Percentiles rank a stretch among this genome's conserved stretches.
Evolutionary conservation across 1,139 yeast genomes (phyloP).

Genomic region (Pichia sp.): DNA sequence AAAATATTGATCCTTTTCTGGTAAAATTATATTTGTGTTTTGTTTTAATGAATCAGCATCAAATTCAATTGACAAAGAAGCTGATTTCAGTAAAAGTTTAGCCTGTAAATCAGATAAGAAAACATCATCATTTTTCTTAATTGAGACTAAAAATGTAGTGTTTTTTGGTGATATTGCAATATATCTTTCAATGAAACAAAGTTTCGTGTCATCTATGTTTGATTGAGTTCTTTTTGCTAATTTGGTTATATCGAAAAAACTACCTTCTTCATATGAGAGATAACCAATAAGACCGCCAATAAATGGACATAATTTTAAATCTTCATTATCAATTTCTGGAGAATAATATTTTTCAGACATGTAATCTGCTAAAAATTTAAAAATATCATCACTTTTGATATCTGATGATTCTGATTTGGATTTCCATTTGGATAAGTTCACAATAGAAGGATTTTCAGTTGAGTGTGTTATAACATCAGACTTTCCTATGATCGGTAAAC

Average conservation of each 20-base stretch:
- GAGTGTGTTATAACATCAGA: conserved; percentile 71
- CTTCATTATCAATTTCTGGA: conserved; percentile 26
- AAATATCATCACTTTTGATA: conserved; percentile 33
- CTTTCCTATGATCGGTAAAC: conserved; percentile 52
- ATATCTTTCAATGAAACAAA: conserved; percentile 69
- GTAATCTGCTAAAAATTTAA: conserved; percentile 49
- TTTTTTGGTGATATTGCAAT: conserved; percentile 47
- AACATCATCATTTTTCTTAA: conserved; percentile 36
- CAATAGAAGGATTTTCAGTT: conserved; percentile 31
- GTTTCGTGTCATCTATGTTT: conserved; percentile 65
- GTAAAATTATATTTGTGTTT: conserved; percentile 44
- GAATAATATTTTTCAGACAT: conserved; percentile 38
- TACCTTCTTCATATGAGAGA: conserved; percentile 84
- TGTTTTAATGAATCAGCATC: neutral
- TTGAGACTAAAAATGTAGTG: conserved; percentile 53
- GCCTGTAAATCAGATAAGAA: conserved; percentile 36
- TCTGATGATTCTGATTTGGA: neutral
- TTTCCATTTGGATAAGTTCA: conserved; percentile 29
- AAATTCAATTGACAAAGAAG: neutral
- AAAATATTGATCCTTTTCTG: conserved; percentile 54
- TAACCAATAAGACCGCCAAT: conserved; percentile 88
- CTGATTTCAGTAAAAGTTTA: neutral
- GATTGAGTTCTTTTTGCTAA: conserved; percentile 35
- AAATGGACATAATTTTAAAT: conserved; percentile 54
- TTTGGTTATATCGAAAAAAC: conserved; percentile 39